phyloP scores from a whole-genome alignment of 768 basidiomycete species.

The Mrakia frigida region DNA sequence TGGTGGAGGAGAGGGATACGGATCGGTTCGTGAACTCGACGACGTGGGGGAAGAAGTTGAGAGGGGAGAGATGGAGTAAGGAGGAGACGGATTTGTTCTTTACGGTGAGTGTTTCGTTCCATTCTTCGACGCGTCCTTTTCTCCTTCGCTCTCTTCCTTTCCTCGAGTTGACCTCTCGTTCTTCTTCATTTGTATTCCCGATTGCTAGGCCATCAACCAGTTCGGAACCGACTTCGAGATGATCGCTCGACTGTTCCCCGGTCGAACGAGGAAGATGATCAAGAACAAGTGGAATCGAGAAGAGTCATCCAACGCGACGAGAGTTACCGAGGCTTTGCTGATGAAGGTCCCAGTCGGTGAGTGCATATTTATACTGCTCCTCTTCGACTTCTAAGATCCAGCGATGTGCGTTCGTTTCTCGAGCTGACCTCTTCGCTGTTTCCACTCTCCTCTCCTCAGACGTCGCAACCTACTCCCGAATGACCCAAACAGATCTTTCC shows the following conservation, averaged over 20 bases:
- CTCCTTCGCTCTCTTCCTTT: too few relatives aligned
- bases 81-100: constrained; percentile 86
- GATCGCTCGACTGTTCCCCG: constrained; percentile 76
- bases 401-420: constrained; percentile 17
- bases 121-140: neutral
- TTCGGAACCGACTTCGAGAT: constrained; percentile 91
- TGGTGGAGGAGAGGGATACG: constrained; percentile 56
- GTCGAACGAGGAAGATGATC: constrained; percentile 79
- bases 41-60: constrained; percentile 60
- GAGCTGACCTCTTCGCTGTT: neutral
- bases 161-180: neutral
- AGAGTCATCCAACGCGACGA: constrained; percentile 70
- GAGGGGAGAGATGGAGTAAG: constrained; percentile 81
- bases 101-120: constrained; percentile 55
- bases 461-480: constrained; percentile 22
- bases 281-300: constrained; percentile 91
- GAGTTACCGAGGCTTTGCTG: constrained; percentile 69
- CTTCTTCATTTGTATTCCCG: constrained; percentile 2
- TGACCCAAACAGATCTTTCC: constrained; percentile 29
- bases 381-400: neutral
- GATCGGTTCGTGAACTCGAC: constrained; percentile 80
- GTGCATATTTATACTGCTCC: neutral
- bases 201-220: constrained; percentile 68
- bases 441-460: constrained; percentile 1
- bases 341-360: constrained; percentile 49